Base-by-base conservation (phyloP, 345 rosid genomes). In the Rhizophora apiculata region DNA sequence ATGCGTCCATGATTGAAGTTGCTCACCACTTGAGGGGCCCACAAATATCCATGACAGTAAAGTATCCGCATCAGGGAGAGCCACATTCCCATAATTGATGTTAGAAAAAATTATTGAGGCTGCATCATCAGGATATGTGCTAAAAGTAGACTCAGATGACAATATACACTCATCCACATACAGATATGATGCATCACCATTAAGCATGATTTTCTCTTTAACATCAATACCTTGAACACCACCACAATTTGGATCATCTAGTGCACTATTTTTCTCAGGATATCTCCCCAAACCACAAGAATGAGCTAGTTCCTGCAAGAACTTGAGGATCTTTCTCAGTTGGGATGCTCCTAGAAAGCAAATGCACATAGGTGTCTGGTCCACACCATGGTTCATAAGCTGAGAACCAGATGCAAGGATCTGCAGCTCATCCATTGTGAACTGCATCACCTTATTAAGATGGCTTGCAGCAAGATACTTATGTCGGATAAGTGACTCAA, bases 21-120 rank as follows among this genome's bases (percentile, higher is more conserved):
- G 87, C 73, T 90, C 96, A 70, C 68, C 85, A 64, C 97, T 76
- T 9, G 96, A 81, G 71, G 86, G 84, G 74, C 89, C 94, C 9
- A 86, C 74, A 84, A 92, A 95, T 74, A 92, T 87, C 99, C 99
- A 90, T 46, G 96, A 86, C 62, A 95, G 79, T 55, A 95, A 70
- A 39, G 82, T 60, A 78, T 88, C 90, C 49, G 67, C 76, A 77
- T 81, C 80, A 65, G 72, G 76, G 63, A 72, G 53, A 76, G 39
- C 75, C 64, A 71, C 72, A 73, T 79, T 72, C 62, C 76, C 83
- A 74, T 63, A 29, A 37, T 68, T 75, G 61, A 55, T 62, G 63
- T 73, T 79, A 69, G 76, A 73, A 74, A 77, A 66, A 67, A 72
- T 72, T 73, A 72, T 67, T 32, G 68, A 68, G 46, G 68, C 70